phyloP scores from a whole-genome alignment of 768 basidiomycete genomes.

The Termitomyces sp. region DNA sequence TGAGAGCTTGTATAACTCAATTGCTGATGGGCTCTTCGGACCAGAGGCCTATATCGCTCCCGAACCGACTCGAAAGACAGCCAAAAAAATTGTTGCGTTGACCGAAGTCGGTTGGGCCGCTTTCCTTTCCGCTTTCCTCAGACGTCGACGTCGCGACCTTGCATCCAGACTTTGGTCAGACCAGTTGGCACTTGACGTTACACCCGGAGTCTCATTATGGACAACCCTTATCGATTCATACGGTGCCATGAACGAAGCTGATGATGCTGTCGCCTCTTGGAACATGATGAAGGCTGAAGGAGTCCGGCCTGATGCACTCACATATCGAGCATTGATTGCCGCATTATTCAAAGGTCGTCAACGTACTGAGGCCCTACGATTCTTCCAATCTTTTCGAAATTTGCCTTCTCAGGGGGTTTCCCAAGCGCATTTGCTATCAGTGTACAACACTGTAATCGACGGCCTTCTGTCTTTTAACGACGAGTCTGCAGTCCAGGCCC shows the following conservation, averaged over 20 bases:
- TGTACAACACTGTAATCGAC: slow-evolving; percentile 75
- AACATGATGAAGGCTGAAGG: slow-evolving; percentile 50
- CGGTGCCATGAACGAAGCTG: slow-evolving; percentile 40
- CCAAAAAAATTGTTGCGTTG: slow-evolving; percentile 40
- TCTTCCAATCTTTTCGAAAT: slow-evolving; percentile 47
- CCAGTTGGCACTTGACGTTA: slow-evolving; percentile 41
- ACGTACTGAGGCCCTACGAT: slow-evolving; percentile 42
- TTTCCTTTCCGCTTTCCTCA: slow-evolving; percentile 62
- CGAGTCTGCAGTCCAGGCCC: slow-evolving; percentile 30
- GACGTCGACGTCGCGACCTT: slow-evolving; percentile 45
- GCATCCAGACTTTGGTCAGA: slow-evolving; percentile 68
- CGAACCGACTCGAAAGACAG: slow-evolving; percentile 28
- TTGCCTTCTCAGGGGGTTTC: slow-evolving; percentile 17
- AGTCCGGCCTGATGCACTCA: slow-evolving; percentile 51
- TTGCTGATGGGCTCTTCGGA: slow-evolving; percentile 46
- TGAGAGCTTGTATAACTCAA: slow-evolving; percentile 40
- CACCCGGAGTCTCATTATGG: slow-evolving; percentile 59
- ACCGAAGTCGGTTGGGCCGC: slow-evolving; percentile 56
- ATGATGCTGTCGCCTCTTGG: slow-evolving; percentile 58
- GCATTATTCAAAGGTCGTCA: slow-evolving; percentile 48
- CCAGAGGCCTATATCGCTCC: slow-evolving; percentile 50
- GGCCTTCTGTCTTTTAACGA: slow-evolving; percentile 49
- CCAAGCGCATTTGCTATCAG: slow-evolving; percentile 25
- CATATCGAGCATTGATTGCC: slow-evolving; percentile 69
- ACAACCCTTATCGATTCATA: slow-evolving; percentile 65